Base-by-base conservation (phyloP, 257 asterid species). In the Ehretia macrophylla region DNA sequence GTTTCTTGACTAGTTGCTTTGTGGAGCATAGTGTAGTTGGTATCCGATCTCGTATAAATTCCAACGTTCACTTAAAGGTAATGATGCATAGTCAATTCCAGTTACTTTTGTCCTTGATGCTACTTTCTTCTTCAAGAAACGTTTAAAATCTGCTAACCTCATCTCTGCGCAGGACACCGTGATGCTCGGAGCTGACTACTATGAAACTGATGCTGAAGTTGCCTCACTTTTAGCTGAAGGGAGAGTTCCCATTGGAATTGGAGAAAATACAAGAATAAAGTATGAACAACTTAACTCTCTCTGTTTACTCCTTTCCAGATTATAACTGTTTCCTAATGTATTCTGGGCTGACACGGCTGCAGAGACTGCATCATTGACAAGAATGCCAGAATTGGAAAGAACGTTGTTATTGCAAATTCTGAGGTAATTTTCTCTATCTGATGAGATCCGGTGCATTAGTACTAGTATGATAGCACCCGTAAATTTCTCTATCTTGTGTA, bases 351-450 rank as follows among this genome's bases (percentile, higher is more conserved):
- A 10, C 38, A n/a, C 23, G 50, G 13, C 56, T 47, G 18, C 88
- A 91, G 98, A 65, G 88, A 76, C 52, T 88, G 98, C 83, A 92
- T 92, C 59, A 86, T 92, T 18, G 98, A 88, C 88, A 92, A 88
- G 76, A 92, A 92, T 67, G 95, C 95, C 27, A 84, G 93, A 77
- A 84, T 92, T 14, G 98, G 98, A 19, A 92, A 86, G 66, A 82
- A 88, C 53, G 93, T 86, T 55, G 77, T 85, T 68, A 84, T 92
- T 51, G 95, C 75, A 69, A 92, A 92, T 69, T 76, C 93, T 67
- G 98, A 86, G 95, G 98, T 81, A 69, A n/a, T 68, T 58, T 56
- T 51, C n/a, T n/a, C n/a, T n/a, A n/a, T n/a, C n/a, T n/a, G n/a
- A n/a, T n/a, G n/a, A n/a, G n/a, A n/a, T n/a, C n/a, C n/a, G n/a